Conservation (phyloP, 306 rosid genomes). For the Cucurbita argyrosperma region DNA sequence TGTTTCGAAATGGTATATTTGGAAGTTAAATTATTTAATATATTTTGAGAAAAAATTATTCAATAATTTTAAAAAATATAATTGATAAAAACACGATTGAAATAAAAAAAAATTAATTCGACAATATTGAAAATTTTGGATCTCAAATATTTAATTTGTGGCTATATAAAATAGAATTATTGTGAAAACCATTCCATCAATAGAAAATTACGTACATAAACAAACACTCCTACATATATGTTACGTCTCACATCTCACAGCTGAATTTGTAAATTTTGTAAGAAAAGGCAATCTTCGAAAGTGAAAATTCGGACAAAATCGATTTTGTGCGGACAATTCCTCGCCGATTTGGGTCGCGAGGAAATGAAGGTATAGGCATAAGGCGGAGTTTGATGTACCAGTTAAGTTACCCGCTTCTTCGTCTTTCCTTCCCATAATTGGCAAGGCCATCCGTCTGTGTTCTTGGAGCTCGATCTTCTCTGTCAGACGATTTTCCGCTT, state of each 20-base stretch:
- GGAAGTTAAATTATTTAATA: no score
- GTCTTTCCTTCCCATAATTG: neutral
- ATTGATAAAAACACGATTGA: no score
- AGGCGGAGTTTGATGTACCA: neutral
- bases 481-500: neutral
- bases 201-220: no score
- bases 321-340: neutral
- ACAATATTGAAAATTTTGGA: no score
- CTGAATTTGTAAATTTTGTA: neutral
- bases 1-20: no score
- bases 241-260: neutral
- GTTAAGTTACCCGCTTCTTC: neutral
- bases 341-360: neutral
- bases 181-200: no score
- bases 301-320: neutral
- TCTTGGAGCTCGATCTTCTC: conserved; percentile 1
- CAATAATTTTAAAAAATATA: no score
- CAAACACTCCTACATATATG: neutral
- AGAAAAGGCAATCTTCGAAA: neutral
- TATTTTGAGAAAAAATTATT: no score
- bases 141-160: no score
- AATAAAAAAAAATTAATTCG: no score
- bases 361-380: neutral
- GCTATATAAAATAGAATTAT: no score
- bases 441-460: neutral